Evolutionary conservation across 306 rosid species (phyloP), one percentile per base, ranked within the genome.

Genomic region (Hippophae rhamnoides): DNA sequence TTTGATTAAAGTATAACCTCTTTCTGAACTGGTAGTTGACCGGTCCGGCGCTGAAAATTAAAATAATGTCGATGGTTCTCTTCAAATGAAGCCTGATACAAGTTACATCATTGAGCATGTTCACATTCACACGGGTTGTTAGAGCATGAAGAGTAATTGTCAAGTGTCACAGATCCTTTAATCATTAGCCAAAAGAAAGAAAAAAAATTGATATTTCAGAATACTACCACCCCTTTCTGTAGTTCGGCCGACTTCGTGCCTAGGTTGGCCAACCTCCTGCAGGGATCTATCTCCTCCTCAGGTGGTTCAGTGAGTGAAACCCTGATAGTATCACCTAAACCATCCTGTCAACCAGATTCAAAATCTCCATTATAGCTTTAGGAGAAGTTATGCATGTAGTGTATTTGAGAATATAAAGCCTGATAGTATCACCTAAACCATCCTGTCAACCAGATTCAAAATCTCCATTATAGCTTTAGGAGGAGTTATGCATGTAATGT

Each of bases 241-340:
- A 85, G 86, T 46, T 82, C 81, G 60, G 96, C 71, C 56, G 93
- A 89, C 65, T 81, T 80, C 83, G 66, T 88, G 53, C 99, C 99
- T 38, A 92, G 95, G 73, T 78, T 78, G 75, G 99, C 96, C 79
- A 92, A 69, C 76, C 85, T 84, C 72, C 73, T 75, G 79, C 99
- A 92, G 42, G 99, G 99, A 82, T 79, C 95, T 71, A 88, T 92
- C 86, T 92, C 99, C 86, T 83, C 93, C 82, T 87, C 96, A 0
- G 99, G 95, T 52, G 95, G 84, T 76, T 92, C 99, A 27, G 99
- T 92, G 63, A 92, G 96, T 48, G 99, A 92, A 78, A 92, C 99
- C 76, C 99, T 77, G 52, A 92, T 88, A 14, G 99, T 92, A 74
- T 18, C 23, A 18, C 23, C 23, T 18, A 18, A 18, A 18, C 23